A percentile compares a stretch with the other conserved stretches of the same genome.
phyloP scores from a whole-genome alignment of 352 stramenopile species.

The Chrysophaeum taylorii region DNA sequence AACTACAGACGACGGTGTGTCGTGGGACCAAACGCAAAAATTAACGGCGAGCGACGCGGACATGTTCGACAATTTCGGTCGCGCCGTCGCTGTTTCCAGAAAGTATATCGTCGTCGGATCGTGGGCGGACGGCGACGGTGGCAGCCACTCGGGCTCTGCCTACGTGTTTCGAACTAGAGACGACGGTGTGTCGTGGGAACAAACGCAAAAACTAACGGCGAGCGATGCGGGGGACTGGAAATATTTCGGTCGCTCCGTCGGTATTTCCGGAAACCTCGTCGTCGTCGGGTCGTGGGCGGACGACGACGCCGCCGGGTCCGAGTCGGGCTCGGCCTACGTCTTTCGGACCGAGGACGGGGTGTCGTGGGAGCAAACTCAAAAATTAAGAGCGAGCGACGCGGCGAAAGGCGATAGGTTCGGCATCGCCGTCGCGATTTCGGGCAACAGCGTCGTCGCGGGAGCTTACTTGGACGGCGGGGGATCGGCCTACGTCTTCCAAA shows the following conservation, averaged over 20 bases:
- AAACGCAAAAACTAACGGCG: not conserved
- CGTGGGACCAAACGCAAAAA: not conserved
- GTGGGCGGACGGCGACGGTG: not conserved
- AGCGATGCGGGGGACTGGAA: not conserved
- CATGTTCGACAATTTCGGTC: not conserved
- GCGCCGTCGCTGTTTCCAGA: not conserved
- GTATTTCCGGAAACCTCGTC: not conserved
- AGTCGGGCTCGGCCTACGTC: not conserved
- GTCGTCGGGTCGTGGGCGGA: not conserved
- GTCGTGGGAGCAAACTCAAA: not conserved
- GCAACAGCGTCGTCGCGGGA: not conserved
- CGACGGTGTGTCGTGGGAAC: not conserved
- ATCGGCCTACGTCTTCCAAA: not conserved
- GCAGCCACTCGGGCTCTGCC: not conserved
- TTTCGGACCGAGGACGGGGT: not conserved
- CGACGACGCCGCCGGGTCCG: not conserved
- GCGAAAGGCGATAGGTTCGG: not conserved
- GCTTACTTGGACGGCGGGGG: not conserved
- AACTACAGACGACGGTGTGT: not conserved
- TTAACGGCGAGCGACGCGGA: not conserved
- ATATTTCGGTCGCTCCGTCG: not conserved
- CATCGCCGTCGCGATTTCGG: not conserved
- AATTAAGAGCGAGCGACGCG: not conserved
- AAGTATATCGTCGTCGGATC: not conserved
- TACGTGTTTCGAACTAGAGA: not conserved